Evolutionary conservation across 1,139 yeast species (phyloP).

Genomic region (Blastobotrys niveus): DNA sequence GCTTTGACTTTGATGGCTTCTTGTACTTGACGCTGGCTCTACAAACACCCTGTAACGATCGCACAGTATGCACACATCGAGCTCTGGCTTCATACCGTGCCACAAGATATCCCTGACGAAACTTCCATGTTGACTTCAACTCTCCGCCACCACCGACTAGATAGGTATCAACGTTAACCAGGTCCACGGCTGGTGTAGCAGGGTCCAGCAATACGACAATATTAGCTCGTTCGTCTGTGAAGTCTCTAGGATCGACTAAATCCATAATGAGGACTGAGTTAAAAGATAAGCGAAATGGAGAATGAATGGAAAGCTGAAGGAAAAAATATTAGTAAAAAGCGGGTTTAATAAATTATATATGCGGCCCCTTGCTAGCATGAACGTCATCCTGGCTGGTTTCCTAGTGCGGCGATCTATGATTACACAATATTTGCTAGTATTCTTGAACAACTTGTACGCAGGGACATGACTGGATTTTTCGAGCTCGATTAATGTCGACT

Average conservation of each 20-base stretch:
- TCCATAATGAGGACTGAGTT: too few species aligned
- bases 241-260: too few species aligned
- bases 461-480: not conserved
- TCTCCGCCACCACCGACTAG: slow-evolving; percentile 4
- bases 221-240: not conserved
- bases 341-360: too few species aligned
- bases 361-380: too few species aligned
- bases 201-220: slow-evolving; percentile 2
- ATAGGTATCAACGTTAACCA: slow-evolving; percentile 6
- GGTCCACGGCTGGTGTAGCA: not conserved
- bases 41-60: not conserved
- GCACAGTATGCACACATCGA: not conserved
- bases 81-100: not conserved
- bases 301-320: too few species aligned
- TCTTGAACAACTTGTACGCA: slow-evolving; percentile 4
- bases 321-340: too few species aligned
- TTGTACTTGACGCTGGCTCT: not conserved
- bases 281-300: too few species aligned
- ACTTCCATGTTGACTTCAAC: not conserved
- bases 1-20: not conserved
- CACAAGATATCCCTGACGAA: not conserved
- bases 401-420: too few species aligned
- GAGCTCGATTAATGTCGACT: not conserved
- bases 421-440: too few species aligned
- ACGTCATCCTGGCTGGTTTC: too few species aligned